Percentiles rank a stretch among this genome's conserved stretches.
Evolutionary conservation across 495 filamentous ascomycete genomes (phyloP).

Genomic region (Lepidopterella palustris): DNA sequence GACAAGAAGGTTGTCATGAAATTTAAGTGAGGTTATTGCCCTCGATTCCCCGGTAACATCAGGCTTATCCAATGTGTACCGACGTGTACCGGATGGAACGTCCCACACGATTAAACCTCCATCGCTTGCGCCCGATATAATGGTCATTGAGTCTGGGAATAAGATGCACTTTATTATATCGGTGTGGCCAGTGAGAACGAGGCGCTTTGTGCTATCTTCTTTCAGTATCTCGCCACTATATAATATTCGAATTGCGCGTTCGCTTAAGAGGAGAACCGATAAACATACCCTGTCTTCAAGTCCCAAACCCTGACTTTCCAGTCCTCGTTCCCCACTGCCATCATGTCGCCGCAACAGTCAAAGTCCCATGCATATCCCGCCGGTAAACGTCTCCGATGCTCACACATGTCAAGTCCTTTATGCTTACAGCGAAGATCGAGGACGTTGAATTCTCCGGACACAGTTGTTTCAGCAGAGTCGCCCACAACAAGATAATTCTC

Average conservation of each 20-base stretch:
- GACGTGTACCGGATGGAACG: background rate
- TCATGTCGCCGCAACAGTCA: background rate
- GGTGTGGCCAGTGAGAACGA: background rate
- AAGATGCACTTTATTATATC: background rate
- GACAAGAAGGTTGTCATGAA: background rate
- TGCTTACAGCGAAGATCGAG: slow-evolving; percentile 1
- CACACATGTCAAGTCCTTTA: background rate
- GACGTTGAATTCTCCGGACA: background rate
- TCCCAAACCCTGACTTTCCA: background rate
- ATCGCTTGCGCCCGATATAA: background rate
- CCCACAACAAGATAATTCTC: background rate
- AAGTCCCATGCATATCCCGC: background rate
- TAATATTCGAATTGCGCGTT: background rate
- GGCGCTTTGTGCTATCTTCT: background rate
- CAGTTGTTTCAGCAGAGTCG: background rate
- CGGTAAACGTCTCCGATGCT: slow-evolving; percentile 1
- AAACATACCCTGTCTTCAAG: background rate
- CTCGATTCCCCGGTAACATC: background rate
- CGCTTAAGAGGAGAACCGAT: background rate
- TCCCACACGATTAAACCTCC: slow-evolving; percentile 1
- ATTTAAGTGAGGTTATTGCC: background rate
- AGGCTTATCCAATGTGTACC: background rate
- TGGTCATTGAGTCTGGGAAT: background rate
- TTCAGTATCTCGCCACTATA: background rate
- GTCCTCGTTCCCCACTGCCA: background rate